Evolutionary conservation across 495 filamentous ascomycete genomes (phyloP), one percentile per base, ranked within the genome.

Genomic region (Penicillium turbatum): DNA sequence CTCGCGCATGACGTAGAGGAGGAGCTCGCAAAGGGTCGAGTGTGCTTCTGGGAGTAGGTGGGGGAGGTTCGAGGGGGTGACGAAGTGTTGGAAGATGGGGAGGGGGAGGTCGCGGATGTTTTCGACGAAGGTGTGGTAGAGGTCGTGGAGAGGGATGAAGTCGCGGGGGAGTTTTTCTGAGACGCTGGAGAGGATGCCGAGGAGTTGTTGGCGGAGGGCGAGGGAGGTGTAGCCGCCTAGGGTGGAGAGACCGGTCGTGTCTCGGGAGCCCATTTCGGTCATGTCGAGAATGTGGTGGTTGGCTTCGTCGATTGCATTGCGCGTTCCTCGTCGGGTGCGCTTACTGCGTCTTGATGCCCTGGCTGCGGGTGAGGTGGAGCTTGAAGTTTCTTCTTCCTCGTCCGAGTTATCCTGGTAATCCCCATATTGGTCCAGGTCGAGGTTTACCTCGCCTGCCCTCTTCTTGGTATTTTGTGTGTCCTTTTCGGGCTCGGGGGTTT

Each of bases 71-170:
- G 73, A 60, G 15, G 80, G 75, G 24, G 79, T 80, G 57, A 92
- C 69, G 48, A 95, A 82, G n/a, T 83, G 69, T 35, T 82, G 77
- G 68, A 95, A 95, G n/a, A 82, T 65, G 0, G 83, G 78, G 0
- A 91, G 75, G 0, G 89, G 82, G 3, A 92, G 76, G 24, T 75
- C 75, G 15, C 82, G 79, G 16, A 93, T 76, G 51, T 80, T 80
- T 35, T 86, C 82, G 45, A 80, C 77, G 53, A 85, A 86, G 16
- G 78, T 70, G 51, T 86, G 78, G 69, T 90, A 91, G 55, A 95
- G 81, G 6, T 82, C 80, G 1, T 70, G 67, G 0, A 79, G 59
- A 17, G 67, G 41, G 16, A 76, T 75, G 55, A 86, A 84, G n/a
- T 69, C 57, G 1, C 64, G 30, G 1, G 73, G 69, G 5, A 79